Conservation (phyloP, 2,329 filamentous ascomycete species). For the Fusarium temperatum region DNA sequence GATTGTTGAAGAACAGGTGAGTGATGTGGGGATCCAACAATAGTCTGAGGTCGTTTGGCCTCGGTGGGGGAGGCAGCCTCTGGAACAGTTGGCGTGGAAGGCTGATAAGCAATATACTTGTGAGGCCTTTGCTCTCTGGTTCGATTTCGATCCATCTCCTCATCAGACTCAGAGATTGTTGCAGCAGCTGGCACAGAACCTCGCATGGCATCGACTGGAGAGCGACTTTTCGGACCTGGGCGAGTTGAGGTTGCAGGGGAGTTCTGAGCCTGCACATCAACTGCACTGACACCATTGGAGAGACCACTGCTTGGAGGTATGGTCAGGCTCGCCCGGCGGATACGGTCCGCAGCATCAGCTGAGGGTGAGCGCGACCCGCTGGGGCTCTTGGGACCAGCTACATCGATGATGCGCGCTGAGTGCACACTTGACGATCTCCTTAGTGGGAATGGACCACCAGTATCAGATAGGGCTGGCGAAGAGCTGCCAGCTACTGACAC, state of each 20-base stretch:
- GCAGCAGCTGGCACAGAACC: conserved; percentile 41
- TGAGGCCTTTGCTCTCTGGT: conserved; percentile 29
- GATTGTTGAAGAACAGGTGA: conserved; percentile 31
- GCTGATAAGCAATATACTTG: conserved; percentile 36
- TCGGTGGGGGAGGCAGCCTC: conserved; percentile 31
- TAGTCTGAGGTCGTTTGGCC: conserved; percentile 31
- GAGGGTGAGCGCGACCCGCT: conserved; percentile 60
- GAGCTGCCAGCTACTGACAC: conserved; percentile 63
- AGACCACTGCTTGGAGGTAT: conserved; percentile 51
- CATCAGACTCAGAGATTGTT: conserved; percentile 58
- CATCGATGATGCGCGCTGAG: conserved; percentile 67
- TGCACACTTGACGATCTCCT: conserved; percentile 58
- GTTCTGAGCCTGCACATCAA: conserved; percentile 50
- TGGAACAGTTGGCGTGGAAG: conserved; percentile 40
- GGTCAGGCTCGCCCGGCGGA: conserved; percentile 49
- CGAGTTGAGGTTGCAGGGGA: conserved; percentile 35
- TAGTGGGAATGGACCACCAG: conserved; percentile 50
- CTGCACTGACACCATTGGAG: conserved; percentile 48
- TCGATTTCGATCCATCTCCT: conserved; percentile 42
- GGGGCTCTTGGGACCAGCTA: conserved; percentile 62
- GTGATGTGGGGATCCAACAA: conserved; percentile 22
- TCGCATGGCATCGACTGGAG: conserved; percentile 46
- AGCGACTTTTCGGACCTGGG: conserved; percentile 41
- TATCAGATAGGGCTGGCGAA: conserved; percentile 60
- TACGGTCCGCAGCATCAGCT: conserved; percentile 55